Percentiles rank a stretch among this genome's conserved stretches.
These are phyloP conservation scores for Colletotrichum lentis DNA, from an alignment of 2,329 filamentous ascomycete species.

Conservation along the genomic window DNA sequence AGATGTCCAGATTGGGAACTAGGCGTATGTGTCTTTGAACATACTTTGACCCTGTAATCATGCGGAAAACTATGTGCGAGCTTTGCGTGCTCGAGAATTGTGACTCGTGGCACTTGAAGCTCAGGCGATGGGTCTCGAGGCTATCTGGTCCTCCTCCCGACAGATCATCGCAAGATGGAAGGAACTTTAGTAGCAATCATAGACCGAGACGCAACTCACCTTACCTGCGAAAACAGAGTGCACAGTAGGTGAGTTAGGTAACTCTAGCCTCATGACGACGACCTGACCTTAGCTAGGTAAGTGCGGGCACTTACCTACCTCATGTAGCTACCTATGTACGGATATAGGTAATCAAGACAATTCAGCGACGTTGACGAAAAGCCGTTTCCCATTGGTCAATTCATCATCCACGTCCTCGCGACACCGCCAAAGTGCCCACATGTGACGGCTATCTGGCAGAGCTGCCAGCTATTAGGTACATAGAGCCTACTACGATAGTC, in stretches of 20 bases:
- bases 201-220: not conserved
- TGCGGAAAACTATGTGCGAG: conserved; percentile 9
- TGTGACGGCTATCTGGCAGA: conserved; percentile 8
- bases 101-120: conserved; percentile 12
- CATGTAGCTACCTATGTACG: too few relatives aligned
- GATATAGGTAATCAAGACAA: not conserved
- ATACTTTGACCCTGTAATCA: conserved; percentile 8
- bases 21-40: conserved; percentile 19
- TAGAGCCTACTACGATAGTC: not conserved
- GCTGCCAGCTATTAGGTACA: conserved; percentile 2
- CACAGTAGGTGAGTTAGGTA: too few relatives aligned
- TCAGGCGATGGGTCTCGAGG: conserved; percentile 13
- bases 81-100: not conserved
- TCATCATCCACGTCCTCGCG: conserved; percentile 23
- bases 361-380: not conserved
- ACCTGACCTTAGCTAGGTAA: too few relatives aligned
- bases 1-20: conserved; percentile 21
- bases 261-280: too few relatives aligned
- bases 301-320: too few relatives aligned
- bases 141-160: conserved; percentile 2
- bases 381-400: conserved; percentile 32
- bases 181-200: not conserved
- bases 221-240: not conserved
- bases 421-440: conserved; percentile 31
- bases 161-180: conserved; percentile 19